Conservation (phyloP, 2,329 filamentous ascomycete species). For the Sarocladium strictum region DNA sequence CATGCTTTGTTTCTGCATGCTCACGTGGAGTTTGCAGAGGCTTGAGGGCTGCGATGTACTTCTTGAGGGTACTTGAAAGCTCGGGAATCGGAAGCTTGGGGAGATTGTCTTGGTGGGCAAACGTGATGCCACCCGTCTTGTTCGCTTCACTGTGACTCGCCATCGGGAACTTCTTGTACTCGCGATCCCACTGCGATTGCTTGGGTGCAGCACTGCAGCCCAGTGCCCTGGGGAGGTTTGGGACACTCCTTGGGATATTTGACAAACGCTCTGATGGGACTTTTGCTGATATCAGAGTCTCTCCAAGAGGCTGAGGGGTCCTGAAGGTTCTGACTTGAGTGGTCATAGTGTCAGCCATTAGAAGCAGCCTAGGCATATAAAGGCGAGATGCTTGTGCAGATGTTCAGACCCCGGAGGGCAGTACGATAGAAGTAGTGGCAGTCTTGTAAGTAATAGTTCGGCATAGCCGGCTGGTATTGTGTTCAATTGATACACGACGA, state of each 20-base stretch:
- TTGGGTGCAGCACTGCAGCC: neutral
- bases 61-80: slow-evolving; percentile 68
- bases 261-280: slow-evolving; percentile 15
- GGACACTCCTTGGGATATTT: slow-evolving; percentile 34
- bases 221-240: slow-evolving; percentile 22
- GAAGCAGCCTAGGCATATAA: slow-evolving; percentile 53
- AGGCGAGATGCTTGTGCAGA: slow-evolving; percentile 72
- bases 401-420: slow-evolving; percentile 77
- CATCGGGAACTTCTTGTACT: slow-evolving; percentile 44
- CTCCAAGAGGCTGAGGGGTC: slow-evolving; percentile 66
- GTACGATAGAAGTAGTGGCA: slow-evolving; percentile 93
- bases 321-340: slow-evolving; percentile 37
- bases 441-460: slow-evolving; percentile 74
- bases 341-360: slow-evolving; percentile 29
- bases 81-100: slow-evolving; percentile 92
- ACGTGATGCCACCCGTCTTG: slow-evolving; percentile 72
- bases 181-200: neutral
- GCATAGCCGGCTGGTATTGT: slow-evolving; percentile 48
- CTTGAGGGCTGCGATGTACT: slow-evolving; percentile 72
- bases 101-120: slow-evolving; percentile 79
- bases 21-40: slow-evolving; percentile 78
- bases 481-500: neutral
- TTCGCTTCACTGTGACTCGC: slow-evolving; percentile 45
- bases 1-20: slow-evolving; percentile 73
- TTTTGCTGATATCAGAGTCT: slow-evolving; percentile 46